phyloP scores from a whole-genome alignment of 441 rosid genomes.

The Euphorbia corollata region DNA sequence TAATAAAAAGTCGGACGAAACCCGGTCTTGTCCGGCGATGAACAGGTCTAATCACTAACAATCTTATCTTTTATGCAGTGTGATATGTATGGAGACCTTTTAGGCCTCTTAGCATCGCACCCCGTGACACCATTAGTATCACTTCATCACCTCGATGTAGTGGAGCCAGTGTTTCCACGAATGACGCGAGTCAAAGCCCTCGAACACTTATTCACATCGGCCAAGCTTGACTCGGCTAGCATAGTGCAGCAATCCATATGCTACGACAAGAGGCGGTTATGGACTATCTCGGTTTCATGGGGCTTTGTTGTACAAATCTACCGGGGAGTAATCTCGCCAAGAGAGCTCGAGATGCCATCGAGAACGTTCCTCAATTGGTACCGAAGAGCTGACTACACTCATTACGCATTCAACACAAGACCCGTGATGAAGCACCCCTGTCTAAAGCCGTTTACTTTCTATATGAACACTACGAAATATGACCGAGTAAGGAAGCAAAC shows the following conservation, averaged over 20 bases:
- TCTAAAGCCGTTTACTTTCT: constrained; percentile 58
- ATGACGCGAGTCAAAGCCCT: constrained; percentile 51
- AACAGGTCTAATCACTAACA: too few relatives aligned
- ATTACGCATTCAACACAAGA: constrained; percentile 74
- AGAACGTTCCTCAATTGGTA: constrained; percentile 87
- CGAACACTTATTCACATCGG: constrained; percentile 47
- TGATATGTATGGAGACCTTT: constrained; percentile 69
- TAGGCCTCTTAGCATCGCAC: constrained; percentile 67
- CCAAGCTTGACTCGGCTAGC: constrained; percentile 62
- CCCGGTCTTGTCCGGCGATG: too few relatives aligned
- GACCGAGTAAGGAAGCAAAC: constrained; percentile 48
- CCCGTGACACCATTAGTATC: constrained; percentile 70
- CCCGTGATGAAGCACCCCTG: constrained; percentile 75
- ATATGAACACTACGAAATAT: constrained; percentile 41
- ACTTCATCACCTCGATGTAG: constrained; percentile 70
- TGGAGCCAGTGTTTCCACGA: constrained; percentile 59
- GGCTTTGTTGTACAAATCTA: constrained; percentile 72
- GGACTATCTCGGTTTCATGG: constrained; percentile 82
- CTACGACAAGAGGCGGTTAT: constrained; percentile 47
- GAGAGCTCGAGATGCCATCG: constrained; percentile 80
- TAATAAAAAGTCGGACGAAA: too few relatives aligned
- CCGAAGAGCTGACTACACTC: constrained; percentile 64
- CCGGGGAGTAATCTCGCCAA: constrained; percentile 64
- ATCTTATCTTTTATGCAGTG: constrained; percentile 36
- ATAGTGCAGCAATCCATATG: constrained; percentile 77